Evolutionary conservation across 345 rosid species (phyloP).

Genomic region (Lenwebbia sp.): DNA sequence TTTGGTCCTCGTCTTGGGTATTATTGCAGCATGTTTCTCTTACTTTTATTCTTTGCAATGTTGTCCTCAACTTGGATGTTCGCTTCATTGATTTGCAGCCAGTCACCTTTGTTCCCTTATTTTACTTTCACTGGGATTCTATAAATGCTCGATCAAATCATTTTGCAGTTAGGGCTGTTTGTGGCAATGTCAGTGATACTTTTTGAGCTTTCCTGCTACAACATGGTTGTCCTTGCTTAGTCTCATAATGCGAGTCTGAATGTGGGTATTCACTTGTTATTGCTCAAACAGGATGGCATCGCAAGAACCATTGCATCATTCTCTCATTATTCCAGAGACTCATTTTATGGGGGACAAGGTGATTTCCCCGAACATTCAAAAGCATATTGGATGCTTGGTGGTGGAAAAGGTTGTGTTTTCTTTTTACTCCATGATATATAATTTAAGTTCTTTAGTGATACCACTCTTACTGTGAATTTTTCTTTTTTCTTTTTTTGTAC

Average conservation of each 20-base stretch:
- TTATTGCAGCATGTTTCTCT: not conserved
- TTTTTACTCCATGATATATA: not conserved
- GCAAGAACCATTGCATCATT: constrained; percentile 53
- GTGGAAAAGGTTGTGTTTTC: constrained; percentile 66
- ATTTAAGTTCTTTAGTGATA: not conserved
- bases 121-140: not conserved
- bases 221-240: not conserved
- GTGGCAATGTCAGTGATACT: not conserved
- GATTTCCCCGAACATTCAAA: constrained; percentile 38
- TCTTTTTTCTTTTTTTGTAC: not conserved
- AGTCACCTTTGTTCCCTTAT: not conserved
- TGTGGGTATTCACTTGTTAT: not conserved
- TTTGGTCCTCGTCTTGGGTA: not conserved
- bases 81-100: not conserved
- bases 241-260: not conserved
- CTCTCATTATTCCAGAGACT: constrained; percentile 42
- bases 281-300: constrained; percentile 56
- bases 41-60: not conserved
- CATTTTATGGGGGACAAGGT: constrained; percentile 11
- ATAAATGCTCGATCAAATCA: not conserved
- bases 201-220: not conserved
- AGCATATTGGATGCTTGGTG: constrained; percentile 67
- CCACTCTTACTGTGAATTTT: not conserved
- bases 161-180: not conserved
- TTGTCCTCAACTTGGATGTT: not conserved